These are phyloP conservation scores for Trypanosoma brucei DNA, from an alignment of 208 protist species.

Conservation along the genomic window DNA sequence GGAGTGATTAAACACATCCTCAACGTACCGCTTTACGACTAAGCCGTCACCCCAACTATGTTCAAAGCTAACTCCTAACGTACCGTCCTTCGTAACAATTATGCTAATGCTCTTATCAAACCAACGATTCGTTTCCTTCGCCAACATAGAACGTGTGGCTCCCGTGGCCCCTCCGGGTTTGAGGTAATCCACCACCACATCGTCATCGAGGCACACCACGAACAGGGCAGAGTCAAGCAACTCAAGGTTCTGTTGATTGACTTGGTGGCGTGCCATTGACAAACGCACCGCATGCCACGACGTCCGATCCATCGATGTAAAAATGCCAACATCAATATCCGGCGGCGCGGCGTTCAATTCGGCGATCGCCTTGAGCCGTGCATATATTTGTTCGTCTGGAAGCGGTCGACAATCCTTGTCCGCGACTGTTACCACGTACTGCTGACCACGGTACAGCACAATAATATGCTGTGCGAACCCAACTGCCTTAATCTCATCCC, in stretches of 20 bases:
- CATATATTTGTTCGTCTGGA: conserved; percentile 71
- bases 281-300: conserved; percentile 65
- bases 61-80: conserved; percentile 65
- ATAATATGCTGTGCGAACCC: conserved; percentile 69
- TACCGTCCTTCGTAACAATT: conserved; percentile 46
- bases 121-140: conserved; percentile 61
- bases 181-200: conserved; percentile 29
- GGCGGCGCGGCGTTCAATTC: conserved; percentile 28
- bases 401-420: conserved; percentile 63
- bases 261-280: conserved; percentile 40
- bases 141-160: conserved; percentile 25
- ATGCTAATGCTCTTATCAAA: conserved; percentile 90
- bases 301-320: conserved; percentile 58
- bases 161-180: conserved; percentile 36
- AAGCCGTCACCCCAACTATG: conserved; percentile 70
- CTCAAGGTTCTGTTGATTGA: conserved; percentile 61
- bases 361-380: conserved; percentile 59
- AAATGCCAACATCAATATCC: conserved; percentile 43
- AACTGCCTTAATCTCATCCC: conserved; percentile 70
- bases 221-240: conserved; percentile 79
- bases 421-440: conserved; percentile 71
- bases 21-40: conserved; percentile 61
- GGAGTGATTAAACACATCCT: conserved; percentile 60
- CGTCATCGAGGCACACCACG: conserved; percentile 73
- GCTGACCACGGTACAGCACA: conserved; percentile 66